These are phyloP conservation scores for Geranomyces variabilis DNA, from an alignment of 192 early-diverging fungal genomes.

Conservation along the genomic window DNA sequence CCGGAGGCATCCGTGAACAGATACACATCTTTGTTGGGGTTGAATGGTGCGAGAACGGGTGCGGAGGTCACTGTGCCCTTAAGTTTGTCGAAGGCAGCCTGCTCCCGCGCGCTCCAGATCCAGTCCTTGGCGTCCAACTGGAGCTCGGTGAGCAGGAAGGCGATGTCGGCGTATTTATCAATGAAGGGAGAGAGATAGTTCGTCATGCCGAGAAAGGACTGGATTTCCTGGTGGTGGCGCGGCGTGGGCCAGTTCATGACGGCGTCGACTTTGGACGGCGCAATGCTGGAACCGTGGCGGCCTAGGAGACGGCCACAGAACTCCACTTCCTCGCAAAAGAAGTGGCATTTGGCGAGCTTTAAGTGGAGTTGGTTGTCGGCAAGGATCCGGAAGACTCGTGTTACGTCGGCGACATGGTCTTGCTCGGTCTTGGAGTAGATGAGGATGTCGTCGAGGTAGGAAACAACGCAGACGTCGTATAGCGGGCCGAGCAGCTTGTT, in stretches of 20 bases:
- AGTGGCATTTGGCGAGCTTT: constrained; percentile 49
- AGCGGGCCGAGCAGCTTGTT: constrained; percentile 48
- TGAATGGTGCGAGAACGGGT: constrained; percentile 7
- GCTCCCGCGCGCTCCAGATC: background rate
- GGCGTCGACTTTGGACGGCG: constrained; percentile 30
- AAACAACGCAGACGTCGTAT: constrained; percentile 25
- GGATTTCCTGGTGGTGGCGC: background rate
- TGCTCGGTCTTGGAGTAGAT: constrained; percentile 37
- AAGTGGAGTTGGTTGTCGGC: constrained; percentile 32
- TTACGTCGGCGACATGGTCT: constrained; percentile 28
- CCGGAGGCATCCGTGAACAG: constrained; percentile 18
- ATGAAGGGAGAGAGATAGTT: constrained; percentile 6
- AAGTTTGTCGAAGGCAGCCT: background rate
- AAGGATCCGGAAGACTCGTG: constrained; percentile 31
- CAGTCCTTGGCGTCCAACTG: background rate
- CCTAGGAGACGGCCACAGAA: constrained; percentile 46
- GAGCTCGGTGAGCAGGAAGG: constrained; percentile 6
- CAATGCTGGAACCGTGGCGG: constrained; percentile 37
- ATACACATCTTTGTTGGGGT: background rate
- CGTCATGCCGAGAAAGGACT: constrained; percentile 15
- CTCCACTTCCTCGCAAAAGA: constrained; percentile 27
- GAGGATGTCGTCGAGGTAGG: constrained; percentile 55
- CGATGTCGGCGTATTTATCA: constrained; percentile 19
- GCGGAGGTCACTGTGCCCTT: constrained; percentile 9
- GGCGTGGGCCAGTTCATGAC: constrained; percentile 36